These are phyloP conservation scores for Alternaria alternata DNA, from an alignment of 2,329 filamentous ascomycete species.

Conservation along the genomic window DNA sequence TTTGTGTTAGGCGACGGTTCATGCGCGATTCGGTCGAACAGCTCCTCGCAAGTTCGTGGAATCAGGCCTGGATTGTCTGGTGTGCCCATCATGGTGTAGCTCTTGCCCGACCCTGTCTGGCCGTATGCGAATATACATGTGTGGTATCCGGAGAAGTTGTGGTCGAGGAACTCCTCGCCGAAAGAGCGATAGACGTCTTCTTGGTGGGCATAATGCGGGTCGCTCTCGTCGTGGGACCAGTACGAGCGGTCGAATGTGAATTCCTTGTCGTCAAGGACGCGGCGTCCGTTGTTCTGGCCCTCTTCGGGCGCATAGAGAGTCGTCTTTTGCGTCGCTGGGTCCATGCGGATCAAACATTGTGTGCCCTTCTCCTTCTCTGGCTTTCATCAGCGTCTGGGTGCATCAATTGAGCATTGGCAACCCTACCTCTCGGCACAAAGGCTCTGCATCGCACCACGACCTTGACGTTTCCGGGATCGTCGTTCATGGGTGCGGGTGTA, in stretches of 20 bases:
- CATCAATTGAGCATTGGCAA: background rate
- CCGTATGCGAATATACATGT: conserved; percentile 99
- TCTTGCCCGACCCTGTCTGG: conserved; percentile 96
- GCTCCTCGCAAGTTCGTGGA: conserved; percentile 91
- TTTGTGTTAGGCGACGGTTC: conserved; percentile 89
- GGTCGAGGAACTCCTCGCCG: conserved; percentile 95
- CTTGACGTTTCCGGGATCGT: conserved; percentile 60
- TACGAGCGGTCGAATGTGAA: conserved; percentile 99
- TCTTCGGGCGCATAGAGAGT: conserved; percentile 76
- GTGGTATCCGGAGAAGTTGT: conserved; percentile 99
- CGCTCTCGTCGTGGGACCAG: conserved; percentile 85
- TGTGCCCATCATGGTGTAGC: conserved; percentile 96
- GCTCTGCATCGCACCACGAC: conserved; percentile 60
- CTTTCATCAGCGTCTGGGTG: conserved; percentile 29
- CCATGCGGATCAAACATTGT: conserved; percentile 89
- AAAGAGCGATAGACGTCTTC: conserved; percentile 93
- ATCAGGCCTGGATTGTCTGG: conserved; percentile 88
- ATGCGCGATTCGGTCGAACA: conserved; percentile 90
- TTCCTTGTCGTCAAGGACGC: conserved; percentile 81
- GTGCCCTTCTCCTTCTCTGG: conserved; percentile 82
- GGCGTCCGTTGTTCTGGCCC: conserved; percentile 68
- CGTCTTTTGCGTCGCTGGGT: conserved; percentile 84
- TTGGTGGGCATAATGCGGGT: conserved; percentile 89
- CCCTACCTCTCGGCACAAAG: conserved; percentile 56
- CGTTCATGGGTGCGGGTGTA: conserved; percentile 41